phyloP scores from a whole-genome alignment of 2,329 filamentous ascomycete species.

The Alternaria infectoria region DNA sequence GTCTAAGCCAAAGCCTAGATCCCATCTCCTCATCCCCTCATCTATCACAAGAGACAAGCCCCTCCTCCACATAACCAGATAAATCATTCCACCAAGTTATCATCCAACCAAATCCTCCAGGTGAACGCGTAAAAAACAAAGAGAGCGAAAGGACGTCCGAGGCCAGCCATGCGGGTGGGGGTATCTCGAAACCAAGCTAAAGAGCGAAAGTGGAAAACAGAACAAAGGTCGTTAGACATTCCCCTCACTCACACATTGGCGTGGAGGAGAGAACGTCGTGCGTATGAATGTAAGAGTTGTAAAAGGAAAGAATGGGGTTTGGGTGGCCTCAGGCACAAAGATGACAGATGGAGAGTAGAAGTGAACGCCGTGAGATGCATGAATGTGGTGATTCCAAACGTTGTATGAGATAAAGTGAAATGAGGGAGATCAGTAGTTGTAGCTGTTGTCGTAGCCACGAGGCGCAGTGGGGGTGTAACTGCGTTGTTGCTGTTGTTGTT shows the following conservation, averaged over 20 bases:
- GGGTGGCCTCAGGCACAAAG: conserved; percentile 5
- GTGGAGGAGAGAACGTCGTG: conserved; percentile 1
- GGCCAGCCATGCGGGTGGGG: conserved; percentile 35
- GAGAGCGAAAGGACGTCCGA: conserved; percentile 44
- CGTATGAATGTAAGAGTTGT: background rate
- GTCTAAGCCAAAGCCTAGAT: background rate
- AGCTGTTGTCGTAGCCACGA: conserved; percentile 25
- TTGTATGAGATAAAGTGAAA: background rate
- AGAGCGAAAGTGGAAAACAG: conserved; percentile 15
- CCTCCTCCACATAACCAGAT: background rate
- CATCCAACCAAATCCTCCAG: background rate
- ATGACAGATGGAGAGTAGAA: conserved; percentile 10
- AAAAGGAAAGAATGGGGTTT: background rate
- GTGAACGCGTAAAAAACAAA: conserved; percentile 8
- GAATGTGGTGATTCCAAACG: conserved; percentile 16
- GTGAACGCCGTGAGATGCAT: conserved; percentile 24
- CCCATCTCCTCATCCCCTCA: background rate
- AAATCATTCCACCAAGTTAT: background rate
- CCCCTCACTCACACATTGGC: background rate
- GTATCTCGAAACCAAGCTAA: conserved; percentile 42
- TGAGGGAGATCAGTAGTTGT: conserved; percentile 20
- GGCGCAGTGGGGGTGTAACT: background rate
- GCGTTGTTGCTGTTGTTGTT: conserved; percentile 1
- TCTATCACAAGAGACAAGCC: background rate
- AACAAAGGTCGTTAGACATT: conserved; percentile 1